Evolutionary conservation across 352 stramenopile species (phyloP), one percentile per base, ranked within the genome.

Genomic region (Phytophthora hybrid): DNA sequence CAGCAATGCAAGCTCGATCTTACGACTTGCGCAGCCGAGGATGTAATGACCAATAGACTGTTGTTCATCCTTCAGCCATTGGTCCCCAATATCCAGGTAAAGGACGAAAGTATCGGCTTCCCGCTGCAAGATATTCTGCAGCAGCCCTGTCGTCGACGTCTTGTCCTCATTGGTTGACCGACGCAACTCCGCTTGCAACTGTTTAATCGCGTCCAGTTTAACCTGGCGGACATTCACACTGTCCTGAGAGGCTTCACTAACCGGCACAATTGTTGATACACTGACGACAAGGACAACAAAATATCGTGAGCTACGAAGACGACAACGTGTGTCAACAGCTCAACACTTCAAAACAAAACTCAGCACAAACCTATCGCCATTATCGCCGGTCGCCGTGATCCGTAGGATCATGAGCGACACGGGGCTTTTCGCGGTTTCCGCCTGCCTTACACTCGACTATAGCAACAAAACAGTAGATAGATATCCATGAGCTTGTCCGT

Each of bases 21-120:
- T 73, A n/a, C 74, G 59, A 61, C 68, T 79, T 53, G 71, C 60
- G 26, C 76, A 51, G 52, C 78, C 73, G 3, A 70, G 23, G 23
- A 90, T 64, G 63, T 87, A 92, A 51, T 77, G 65, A 4, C 79
- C 76, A 32, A 92, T 83, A 0, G 73, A 62, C 18, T 74, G 69
- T 3, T 87, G 62, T 37, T 94, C 87, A 29, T 93, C 74, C 53
- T 84, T 82, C 34, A 93, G 74, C 87, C 87, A 94, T 18, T 73
- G 54, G 4, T 82, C 72, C 23, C 46, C 59, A 1, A 68, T 70
- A 37, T 85, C 71, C 13, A 82, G 37, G 23, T 77, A 79, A 41
- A 92, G 73, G 6, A 89, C 62, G 32, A 93, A 90, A 53, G 61
- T 78, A 39, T 94, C 87, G 1, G 76, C 55, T 47, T 87, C 78